Evolutionary conservation across 1,139 yeast species (phyloP).

Genomic region (Taphrina communis): DNA sequence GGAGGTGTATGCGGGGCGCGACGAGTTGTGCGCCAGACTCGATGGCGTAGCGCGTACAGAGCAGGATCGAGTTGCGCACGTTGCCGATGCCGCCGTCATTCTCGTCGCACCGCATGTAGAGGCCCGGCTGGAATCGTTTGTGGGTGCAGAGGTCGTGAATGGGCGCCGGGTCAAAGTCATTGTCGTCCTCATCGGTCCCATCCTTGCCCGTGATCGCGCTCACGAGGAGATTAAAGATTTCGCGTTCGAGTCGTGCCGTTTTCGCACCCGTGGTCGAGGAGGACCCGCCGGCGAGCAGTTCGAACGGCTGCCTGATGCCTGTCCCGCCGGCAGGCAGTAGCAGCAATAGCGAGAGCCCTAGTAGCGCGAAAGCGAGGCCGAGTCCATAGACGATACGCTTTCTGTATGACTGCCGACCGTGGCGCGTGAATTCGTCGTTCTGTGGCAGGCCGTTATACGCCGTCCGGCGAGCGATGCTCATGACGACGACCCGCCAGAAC

Average conservation of each 20-base stretch:
- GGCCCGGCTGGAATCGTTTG: constrained; percentile 16
- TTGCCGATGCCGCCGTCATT: constrained; percentile 27
- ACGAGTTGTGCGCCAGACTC: constrained; percentile 21
- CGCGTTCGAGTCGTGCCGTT: background rate
- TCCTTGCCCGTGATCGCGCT: no score
- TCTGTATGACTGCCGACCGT: no score
- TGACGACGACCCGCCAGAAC: background rate
- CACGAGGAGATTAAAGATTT: constrained; percentile 5
- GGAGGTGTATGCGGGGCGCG: constrained; percentile 21
- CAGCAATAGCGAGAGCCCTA: no score
- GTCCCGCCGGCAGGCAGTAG: no score
- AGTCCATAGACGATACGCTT: background rate
- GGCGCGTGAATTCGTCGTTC: background rate
- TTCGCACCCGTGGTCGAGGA: no score
- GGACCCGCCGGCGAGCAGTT: no score
- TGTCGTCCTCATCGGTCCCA: background rate
- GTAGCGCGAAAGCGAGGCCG: background rate
- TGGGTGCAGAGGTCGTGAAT: constrained; percentile 3
- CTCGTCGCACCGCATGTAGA: constrained; percentile 10
- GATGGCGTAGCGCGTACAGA: constrained; percentile 23
- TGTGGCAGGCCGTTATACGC: background rate
- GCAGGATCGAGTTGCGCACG: constrained; percentile 13
- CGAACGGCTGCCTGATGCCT: no score
- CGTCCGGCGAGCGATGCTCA: background rate
- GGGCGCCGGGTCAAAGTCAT: constrained; percentile 15